Evolutionary conservation across 495 filamentous ascomycete species (phyloP).

Genomic region (Talaromyces stipitatus): DNA sequence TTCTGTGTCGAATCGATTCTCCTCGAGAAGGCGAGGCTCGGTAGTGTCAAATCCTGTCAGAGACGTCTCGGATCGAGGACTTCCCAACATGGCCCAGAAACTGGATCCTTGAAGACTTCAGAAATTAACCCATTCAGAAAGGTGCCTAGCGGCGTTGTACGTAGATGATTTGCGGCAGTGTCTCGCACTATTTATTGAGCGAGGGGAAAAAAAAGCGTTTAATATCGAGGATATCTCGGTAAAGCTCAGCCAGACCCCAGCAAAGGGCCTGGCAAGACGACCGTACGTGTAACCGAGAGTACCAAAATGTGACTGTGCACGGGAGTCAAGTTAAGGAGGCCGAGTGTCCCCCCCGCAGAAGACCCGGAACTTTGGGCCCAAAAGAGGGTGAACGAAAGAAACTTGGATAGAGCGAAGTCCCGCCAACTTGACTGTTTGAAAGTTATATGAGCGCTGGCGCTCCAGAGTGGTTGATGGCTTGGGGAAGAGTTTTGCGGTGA

Average conservation of each 20-base stretch:
- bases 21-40: slow-evolving; percentile 64
- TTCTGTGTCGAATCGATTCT: slow-evolving; percentile 68
- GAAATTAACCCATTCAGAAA: slow-evolving; percentile 7
- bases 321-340: slow-evolving; percentile 82
- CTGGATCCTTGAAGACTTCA: background rate
- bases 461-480: background rate
- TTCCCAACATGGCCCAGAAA: slow-evolving; percentile 49
- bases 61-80: slow-evolving; percentile 51
- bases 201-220: background rate
- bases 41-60: slow-evolving; percentile 65
- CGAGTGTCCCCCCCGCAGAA: slow-evolving; percentile 94
- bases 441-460: slow-evolving; percentile 1
- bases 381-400: slow-evolving; percentile 84
- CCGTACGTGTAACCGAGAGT: slow-evolving; percentile 29
- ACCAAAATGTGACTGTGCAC: slow-evolving; percentile 13
- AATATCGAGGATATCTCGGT: slow-evolving; percentile 1
- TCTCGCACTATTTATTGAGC: background rate
- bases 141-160: background rate
- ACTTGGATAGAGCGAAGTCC: slow-evolving; percentile 67
- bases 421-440: slow-evolving; percentile 91
- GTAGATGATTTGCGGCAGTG: background rate
- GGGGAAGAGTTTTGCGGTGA: background rate
- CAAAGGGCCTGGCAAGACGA: slow-evolving; percentile 40
- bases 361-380: slow-evolving; percentile 84
- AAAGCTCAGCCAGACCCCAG: slow-evolving; percentile 35